phyloP scores from a whole-genome alignment of 1,139 yeast genomes.

The Candida dubliniensis region DNA sequence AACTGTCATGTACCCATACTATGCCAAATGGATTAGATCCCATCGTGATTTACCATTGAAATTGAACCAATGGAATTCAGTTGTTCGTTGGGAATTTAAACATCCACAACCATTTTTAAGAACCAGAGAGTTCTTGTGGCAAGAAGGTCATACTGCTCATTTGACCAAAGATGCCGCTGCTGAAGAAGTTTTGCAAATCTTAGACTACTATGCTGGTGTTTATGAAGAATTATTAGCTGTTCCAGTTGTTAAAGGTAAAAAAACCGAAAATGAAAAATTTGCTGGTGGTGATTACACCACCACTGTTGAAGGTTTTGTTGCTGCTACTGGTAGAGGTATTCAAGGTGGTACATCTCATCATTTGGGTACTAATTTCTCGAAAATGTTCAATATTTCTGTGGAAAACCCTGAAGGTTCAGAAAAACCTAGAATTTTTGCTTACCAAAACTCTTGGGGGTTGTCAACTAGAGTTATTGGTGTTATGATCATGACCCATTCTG shows the following conservation, averaged over 20 bases:
- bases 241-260: constrained; percentile 92
- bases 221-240: constrained; percentile 94
- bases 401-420: constrained; percentile 92
- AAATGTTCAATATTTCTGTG: constrained; percentile 94
- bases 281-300: constrained; percentile 98
- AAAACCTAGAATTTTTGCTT: constrained; percentile 81
- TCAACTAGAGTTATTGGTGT: constrained; percentile 99
- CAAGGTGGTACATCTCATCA: constrained; percentile 99
- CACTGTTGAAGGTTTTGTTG: constrained; percentile 94
- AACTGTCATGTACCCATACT: constrained; percentile 99
- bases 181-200: constrained; percentile 80
- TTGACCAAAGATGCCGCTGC: constrained; percentile 78
- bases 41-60: constrained; percentile 96
- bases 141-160: constrained; percentile 99
- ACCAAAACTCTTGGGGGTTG: constrained; percentile 99
- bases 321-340: constrained; percentile 98
- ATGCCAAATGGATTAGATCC: constrained; percentile 97
- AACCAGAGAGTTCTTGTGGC: constrained; percentile 99
- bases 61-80: constrained; percentile 98
- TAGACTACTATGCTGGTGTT: constrained; percentile 80
- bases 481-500: constrained; percentile 98
- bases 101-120: constrained; percentile 99
- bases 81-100: constrained; percentile 99
- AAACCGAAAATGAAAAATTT: constrained; percentile 96
- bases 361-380: constrained; percentile 96